Base-by-base conservation (phyloP, 495 filamentous ascomycete genomes). In the Achaetomiella virescens region DNA sequence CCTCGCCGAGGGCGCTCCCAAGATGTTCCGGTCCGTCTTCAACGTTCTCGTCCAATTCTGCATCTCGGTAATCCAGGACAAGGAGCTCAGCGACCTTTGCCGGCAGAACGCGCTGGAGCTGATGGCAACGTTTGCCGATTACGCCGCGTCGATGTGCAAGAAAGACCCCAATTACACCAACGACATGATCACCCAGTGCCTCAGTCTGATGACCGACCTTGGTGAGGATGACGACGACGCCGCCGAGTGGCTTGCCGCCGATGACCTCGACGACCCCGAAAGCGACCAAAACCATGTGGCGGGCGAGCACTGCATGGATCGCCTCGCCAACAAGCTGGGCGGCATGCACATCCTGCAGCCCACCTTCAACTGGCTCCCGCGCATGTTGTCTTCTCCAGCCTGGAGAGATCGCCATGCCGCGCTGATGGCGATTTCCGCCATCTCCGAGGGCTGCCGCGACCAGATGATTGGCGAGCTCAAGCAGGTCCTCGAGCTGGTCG, bases 141-240 rank as follows among this genome's bases (percentile, higher is more conserved):
- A 93, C 60, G 86, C 86, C 1, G 89, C 95, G 11, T 82, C 84
- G 25, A 95, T 97, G 86, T 97, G 93, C 76, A 86, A 83, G 69
- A 97, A 97, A 63, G 90, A 99, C 65, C 69, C 86, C 5, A 85
- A 82, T 15, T 99, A 95, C 70, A 92, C 91, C 8, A 81, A 78
- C 48, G 89, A 96, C 58, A 99, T 99, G 95, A 91, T 99, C 61
- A 97, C 91, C 0, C 95, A 99, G 71, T 99, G 95, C 67, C 75
- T 99, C 59, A 97, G 93, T 60, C 72, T 99, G 63, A 97, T 99
- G 95, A 99, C 95, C n/a, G 95, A 99, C 70, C 85, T 99, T 57
- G 95, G 92, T 35, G 77, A 82, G 49, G 95, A 97, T 58, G 95
- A 99, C 60, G 92, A 99, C 31, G 88, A 97, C 78, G 95, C 92